Evolutionary conservation across 257 asterid genomes (phyloP), one percentile per base, ranked within the genome.

Genomic region (Penstemon eatonii): DNA sequence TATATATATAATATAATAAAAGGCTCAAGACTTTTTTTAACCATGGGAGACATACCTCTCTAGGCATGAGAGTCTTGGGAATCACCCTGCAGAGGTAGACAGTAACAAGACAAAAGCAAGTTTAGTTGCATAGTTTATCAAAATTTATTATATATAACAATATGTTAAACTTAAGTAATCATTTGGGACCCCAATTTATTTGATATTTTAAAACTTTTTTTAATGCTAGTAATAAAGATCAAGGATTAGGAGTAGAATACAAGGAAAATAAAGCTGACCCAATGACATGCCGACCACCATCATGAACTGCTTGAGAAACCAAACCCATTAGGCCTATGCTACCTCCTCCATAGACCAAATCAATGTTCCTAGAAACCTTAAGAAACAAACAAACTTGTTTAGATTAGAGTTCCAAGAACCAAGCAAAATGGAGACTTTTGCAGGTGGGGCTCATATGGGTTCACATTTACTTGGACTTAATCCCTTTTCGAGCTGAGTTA

Each of bases 61-160:
- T 84, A 75, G 98, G 98, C 98, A 92, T 92, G 85, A 90, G 98
- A 25, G 98, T 90, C 96, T 93, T 93, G 95, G 98, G 98, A 88
- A 93, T 93, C 75, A 93, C 97, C 84, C 98, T 93, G 87, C 79
- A 76, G 72, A 73, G 78, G 82, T 65, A 74, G 84, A 88, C 87
- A 87, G 80, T 67, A 84, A 85, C 79, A 89, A 63, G 96, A 87
- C 91, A 85, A 89, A 77, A 67, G 41, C 65, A 42, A 65, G 11
- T 46, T 7, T 15, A 3, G 4, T 49, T 25, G 33, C 2, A 25
- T 25, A 50, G 13, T 42, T 58, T 54, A 70, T 38, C 8, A 54
- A 66, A 43, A 42, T 7, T 19, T 12, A 37, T 38, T 49, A 6
- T 12, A 63, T n/a, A 25, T 4, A 67, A 39, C 38, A 59, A 65